Conservation (phyloP, 2,329 filamentous ascomycete species). For the Akanthomyces muscarius region DNA sequence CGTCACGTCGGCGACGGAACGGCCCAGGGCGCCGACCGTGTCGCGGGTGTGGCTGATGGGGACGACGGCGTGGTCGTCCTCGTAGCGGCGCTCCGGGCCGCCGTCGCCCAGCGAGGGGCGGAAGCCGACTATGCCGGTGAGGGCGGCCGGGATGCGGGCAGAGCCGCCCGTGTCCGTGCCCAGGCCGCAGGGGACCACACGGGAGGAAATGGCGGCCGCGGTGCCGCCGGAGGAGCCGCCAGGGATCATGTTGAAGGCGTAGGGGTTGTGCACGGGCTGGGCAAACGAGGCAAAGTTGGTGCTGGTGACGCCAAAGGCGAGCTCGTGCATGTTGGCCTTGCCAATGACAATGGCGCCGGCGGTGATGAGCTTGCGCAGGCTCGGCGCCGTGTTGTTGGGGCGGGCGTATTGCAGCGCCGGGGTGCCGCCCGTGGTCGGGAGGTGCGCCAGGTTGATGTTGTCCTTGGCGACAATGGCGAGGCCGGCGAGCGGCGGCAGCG, state of each 20-base stretch:
- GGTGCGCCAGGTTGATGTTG: constrained; percentile 21
- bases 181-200: constrained; percentile 21
- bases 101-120: constrained; percentile 21
- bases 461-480: constrained; percentile 24
- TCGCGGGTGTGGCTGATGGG: constrained; percentile 18
- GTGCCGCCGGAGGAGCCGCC: constrained; percentile 23
- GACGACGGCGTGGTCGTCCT: constrained; percentile 16
- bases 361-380: constrained; percentile 20
- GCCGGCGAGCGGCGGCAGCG: constrained; percentile 21
- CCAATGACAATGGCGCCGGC: constrained; percentile 36
- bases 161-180: constrained; percentile 24
- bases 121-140: constrained; percentile 22
- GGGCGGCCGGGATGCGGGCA: constrained; percentile 21
- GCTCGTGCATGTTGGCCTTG: constrained; percentile 49
- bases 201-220: constrained; percentile 21
- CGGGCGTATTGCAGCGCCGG: constrained; percentile 16
- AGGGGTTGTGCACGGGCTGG: constrained; percentile 20
- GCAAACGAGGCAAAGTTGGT: constrained; percentile 21
- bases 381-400: constrained; percentile 19
- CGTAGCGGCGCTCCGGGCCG: constrained; percentile 18
- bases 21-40: constrained; percentile 17
- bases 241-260: constrained; percentile 19
- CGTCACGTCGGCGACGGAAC: constrained; percentile 15
- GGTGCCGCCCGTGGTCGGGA: constrained; percentile 20
- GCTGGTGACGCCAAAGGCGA: constrained; percentile 21